These are phyloP conservation scores for Hyaloscypha hepaticicola DNA, from an alignment of 495 filamentous ascomycete species.

Conservation along the genomic window DNA sequence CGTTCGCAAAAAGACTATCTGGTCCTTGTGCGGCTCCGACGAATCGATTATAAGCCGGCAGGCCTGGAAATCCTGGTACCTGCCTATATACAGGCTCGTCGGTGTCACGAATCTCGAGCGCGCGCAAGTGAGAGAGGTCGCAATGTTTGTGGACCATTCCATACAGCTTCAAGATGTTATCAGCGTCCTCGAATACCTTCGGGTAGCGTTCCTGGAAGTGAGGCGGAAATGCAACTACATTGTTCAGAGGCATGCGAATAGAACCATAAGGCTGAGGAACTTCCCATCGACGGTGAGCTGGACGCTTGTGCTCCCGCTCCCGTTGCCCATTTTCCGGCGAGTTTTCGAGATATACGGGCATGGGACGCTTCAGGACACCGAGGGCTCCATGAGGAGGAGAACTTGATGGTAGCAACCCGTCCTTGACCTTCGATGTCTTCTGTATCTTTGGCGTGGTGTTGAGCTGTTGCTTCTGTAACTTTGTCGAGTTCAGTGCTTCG, in stretches of 20 bases:
- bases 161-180: background rate
- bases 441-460: too few species aligned
- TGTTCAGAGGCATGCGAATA: background rate
- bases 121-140: background rate
- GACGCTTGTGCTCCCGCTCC: background rate
- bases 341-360: background rate
- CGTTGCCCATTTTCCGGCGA: background rate
- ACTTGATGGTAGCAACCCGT: background rate
- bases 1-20: background rate
- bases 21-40: background rate
- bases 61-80: background rate
- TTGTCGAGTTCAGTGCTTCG: too few species aligned
- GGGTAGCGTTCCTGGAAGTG: background rate
- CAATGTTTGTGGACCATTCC: background rate
- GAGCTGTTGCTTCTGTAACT: too few species aligned
- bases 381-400: background rate
- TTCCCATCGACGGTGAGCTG: background rate
- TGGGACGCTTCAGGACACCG: background rate
- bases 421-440: background rate
- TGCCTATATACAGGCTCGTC: too few species aligned
- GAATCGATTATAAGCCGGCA: background rate
- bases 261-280: background rate
- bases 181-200: background rate
- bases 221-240: background rate
- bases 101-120: too few species aligned